These are phyloP conservation scores for Aspergillus sp. DNA, from an alignment of 2,329 filamentous ascomycete genomes.

Conservation along the genomic window DNA sequence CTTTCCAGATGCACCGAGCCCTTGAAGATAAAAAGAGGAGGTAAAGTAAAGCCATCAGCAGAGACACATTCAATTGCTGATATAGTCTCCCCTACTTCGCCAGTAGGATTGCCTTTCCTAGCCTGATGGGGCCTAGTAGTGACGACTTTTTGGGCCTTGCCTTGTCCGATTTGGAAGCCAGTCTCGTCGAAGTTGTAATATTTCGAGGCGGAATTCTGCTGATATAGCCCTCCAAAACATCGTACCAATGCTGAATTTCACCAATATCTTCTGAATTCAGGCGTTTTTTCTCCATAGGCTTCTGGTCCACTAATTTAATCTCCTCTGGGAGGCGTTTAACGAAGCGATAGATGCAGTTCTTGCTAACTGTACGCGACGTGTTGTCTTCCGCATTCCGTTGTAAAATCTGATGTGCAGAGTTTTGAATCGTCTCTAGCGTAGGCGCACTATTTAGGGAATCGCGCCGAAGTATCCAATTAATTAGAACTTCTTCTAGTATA, in stretches of 20 bases:
- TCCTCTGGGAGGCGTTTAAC: conserved; percentile 3
- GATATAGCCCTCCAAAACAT: not conserved
- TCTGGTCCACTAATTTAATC: not conserved
- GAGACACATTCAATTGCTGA: not conserved
- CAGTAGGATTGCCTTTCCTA: not conserved
- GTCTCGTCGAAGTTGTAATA: conserved; percentile 9
- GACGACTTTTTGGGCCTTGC: conserved; percentile 1
- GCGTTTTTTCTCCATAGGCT: not conserved
- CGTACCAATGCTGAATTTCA: not conserved
- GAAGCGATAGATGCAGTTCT: not conserved
- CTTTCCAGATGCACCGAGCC: not conserved
- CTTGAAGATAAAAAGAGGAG: not conserved
- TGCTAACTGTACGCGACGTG: not conserved
- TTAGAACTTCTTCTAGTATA: conserved; percentile 1
- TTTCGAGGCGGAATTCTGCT: not conserved
- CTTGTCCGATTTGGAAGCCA: conserved; percentile 1
- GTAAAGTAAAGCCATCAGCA: not conserved
- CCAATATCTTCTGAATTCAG: not conserved
- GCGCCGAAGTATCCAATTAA: conserved; percentile 1
- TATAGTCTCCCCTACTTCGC: not conserved
- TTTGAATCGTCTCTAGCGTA: not conserved
- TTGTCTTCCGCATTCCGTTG: not conserved
- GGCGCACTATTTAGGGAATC: conserved; percentile 1
- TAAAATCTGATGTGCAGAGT: not conserved
- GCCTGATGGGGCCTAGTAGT: not conserved